Evolutionary conservation across 2,329 filamentous ascomycete genomes (phyloP).

Genomic region (Aspergillus quadricinctus): DNA sequence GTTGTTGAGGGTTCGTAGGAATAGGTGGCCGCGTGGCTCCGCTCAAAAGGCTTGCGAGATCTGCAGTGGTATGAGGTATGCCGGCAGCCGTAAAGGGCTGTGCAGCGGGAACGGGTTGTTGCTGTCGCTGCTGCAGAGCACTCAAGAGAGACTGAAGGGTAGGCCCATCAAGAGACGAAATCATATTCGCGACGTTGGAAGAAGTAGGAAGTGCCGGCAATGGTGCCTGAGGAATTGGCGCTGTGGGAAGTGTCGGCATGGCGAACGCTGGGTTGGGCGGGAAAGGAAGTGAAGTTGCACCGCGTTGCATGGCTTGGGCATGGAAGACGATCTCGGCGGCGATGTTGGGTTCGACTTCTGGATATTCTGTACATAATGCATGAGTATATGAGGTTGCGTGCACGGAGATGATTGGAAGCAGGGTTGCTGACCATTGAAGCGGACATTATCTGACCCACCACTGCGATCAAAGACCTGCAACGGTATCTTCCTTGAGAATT

Average conservation of each 20-base stretch:
- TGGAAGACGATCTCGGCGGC: slow-evolving; percentile 77
- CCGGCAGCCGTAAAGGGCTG: slow-evolving; percentile 33
- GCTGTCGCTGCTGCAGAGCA: slow-evolving; percentile 49
- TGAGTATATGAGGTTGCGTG: not conserved
- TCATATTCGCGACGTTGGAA: slow-evolving; percentile 59
- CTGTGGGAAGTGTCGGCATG: slow-evolving; percentile 32
- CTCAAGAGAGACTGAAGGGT: slow-evolving; percentile 67
- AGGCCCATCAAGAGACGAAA: slow-evolving; percentile 64
- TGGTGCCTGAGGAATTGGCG: slow-evolving; percentile 28
- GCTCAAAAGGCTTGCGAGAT: slow-evolving; percentile 40
- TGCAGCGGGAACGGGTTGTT: slow-evolving; percentile 28
- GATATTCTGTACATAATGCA: slow-evolving; percentile 58
- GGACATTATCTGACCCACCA: slow-evolving; percentile 67
- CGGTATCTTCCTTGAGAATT: slow-evolving; percentile 68
- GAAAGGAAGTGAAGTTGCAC: slow-evolving; percentile 32
- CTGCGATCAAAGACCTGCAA: slow-evolving; percentile 83
- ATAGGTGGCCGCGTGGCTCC: slow-evolving; percentile 36
- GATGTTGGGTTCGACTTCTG: slow-evolving; percentile 70
- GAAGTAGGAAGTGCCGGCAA: slow-evolving; percentile 33
- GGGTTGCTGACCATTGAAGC: slow-evolving; percentile 60
- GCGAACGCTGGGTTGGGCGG: slow-evolving; percentile 34
- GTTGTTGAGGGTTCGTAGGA: slow-evolving; percentile 26
- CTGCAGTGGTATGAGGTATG: slow-evolving; percentile 29
- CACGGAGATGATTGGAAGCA: not conserved
- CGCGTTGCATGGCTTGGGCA: slow-evolving; percentile 38